Evolutionary conservation across 108 stramenopile genomes (phyloP).

Genomic region (Pseudonitzschia multiseries): DNA sequence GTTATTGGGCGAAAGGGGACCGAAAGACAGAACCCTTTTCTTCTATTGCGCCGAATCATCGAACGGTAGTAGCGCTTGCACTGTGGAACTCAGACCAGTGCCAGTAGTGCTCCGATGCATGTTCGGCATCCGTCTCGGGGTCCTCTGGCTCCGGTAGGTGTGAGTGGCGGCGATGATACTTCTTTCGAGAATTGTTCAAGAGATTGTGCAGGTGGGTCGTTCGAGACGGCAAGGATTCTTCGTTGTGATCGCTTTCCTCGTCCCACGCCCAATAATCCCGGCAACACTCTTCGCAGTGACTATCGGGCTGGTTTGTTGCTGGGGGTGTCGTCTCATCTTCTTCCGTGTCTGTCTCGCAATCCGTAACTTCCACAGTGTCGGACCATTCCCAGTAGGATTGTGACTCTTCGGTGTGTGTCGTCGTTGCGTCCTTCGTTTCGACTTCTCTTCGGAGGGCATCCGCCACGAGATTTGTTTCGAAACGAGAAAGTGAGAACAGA

Average conservation of each 20-base stretch:
- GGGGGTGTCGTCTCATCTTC: background rate
- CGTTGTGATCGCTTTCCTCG: background rate
- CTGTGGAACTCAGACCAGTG: background rate
- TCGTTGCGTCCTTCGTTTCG: background rate
- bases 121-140: background rate
- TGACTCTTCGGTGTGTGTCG: background rate
- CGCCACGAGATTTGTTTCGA: background rate
- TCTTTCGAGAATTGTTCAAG: background rate
- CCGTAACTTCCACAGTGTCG: background rate
- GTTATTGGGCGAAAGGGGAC: no score
- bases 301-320: background rate
- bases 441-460: background rate
- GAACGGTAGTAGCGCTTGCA: background rate
- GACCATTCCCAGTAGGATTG: slow-evolving; percentile 1
- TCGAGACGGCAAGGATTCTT: background rate
- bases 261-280: background rate
- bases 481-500: slow-evolving; percentile 10
- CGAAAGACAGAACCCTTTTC: no score
- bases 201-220: background rate
- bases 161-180: background rate
- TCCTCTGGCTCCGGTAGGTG: background rate
- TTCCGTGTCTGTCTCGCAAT: background rate
- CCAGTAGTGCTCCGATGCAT: background rate
- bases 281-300: slow-evolving; percentile 4
- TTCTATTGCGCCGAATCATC: no score